A percentile compares a stretch with the other conserved stretches of the same genome.
Conservation (phyloP, 2,329 filamentous ascomycete genomes). For the Gremmenia infestans region DNA sequence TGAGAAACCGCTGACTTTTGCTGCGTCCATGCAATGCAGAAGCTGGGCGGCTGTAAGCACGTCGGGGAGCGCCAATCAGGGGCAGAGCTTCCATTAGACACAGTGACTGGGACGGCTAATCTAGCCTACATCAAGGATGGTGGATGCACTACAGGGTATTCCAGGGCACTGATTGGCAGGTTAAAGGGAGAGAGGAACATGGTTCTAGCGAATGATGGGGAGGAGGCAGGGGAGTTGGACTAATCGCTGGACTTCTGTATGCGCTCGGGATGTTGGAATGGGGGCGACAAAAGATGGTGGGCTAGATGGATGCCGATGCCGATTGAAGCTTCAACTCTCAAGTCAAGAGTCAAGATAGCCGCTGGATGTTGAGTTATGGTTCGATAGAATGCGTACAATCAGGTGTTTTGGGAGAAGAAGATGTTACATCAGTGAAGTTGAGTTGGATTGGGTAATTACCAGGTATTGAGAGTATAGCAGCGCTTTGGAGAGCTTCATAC, state of each 20-base stretch:
- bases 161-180: neutral
- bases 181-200: neutral
- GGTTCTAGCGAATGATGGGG: neutral
- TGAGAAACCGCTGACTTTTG: neutral
- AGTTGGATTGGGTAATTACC: too few relatives aligned
- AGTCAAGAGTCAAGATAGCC: too few relatives aligned
- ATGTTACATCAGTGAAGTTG: too few relatives aligned
- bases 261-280: constrained; percentile 4
- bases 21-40: neutral
- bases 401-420: too few relatives aligned
- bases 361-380: too few relatives aligned
- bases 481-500: too few relatives aligned
- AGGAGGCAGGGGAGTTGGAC: neutral
- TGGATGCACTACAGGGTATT: neutral
- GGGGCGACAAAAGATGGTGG: neutral
- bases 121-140: neutral
- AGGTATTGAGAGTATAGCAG: too few relatives aligned
- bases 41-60: neutral
- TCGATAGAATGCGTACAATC: too few relatives aligned
- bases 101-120: neutral
- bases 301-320: too few relatives aligned
- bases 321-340: too few relatives aligned
- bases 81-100: neutral
- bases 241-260: constrained; percentile 1
- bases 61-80: neutral